phyloP scores from a whole-genome alignment of 1,284 basidiomycete genomes.

The Cystobasidium slooffiae region DNA sequence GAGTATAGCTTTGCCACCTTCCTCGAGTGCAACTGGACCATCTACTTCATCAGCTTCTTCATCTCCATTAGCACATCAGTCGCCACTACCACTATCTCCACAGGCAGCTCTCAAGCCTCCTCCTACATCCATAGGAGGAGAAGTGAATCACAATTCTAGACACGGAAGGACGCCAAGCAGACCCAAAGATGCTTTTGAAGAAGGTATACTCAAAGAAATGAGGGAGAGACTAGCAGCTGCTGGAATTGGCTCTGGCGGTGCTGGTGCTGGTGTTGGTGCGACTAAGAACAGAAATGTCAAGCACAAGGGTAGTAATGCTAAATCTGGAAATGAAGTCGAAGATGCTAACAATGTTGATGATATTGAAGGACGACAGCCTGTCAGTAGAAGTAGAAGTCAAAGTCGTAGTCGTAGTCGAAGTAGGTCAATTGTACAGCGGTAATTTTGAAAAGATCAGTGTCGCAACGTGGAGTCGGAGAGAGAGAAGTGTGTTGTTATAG shows the following conservation, averaged over 20 bases:
- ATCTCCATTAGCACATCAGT: constrained; percentile 2
- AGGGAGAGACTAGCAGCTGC: constrained; percentile 37
- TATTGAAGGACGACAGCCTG: no score
- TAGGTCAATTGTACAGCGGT: no score
- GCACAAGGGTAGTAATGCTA: neutral
- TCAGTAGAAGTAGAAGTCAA: no score
- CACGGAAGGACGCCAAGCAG: constrained; percentile 1
- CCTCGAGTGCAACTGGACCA: constrained; percentile 19
- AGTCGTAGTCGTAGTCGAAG: no score
- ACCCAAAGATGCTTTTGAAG: constrained; percentile 17
- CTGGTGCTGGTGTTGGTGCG: neutral
- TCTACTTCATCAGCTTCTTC: constrained; percentile 10
- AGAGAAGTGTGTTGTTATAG: no score
- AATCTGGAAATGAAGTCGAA: neutral
- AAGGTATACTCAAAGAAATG: constrained; percentile 36
- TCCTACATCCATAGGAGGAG: neutral
- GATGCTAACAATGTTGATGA: no score
- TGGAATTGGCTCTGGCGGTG: constrained; percentile 13
- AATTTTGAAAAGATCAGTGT: no score
- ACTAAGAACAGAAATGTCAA: neutral
- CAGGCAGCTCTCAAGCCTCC: neutral
- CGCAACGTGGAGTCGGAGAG: no score
- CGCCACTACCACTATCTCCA: neutral
- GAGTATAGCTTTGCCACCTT: constrained; percentile 31
- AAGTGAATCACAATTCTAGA: neutral